A percentile compares a stretch with the other conserved stretches of the same genome.
Conservation (phyloP, 2,329 filamentous ascomycete species). For the Sclerotinia borealis region DNA sequence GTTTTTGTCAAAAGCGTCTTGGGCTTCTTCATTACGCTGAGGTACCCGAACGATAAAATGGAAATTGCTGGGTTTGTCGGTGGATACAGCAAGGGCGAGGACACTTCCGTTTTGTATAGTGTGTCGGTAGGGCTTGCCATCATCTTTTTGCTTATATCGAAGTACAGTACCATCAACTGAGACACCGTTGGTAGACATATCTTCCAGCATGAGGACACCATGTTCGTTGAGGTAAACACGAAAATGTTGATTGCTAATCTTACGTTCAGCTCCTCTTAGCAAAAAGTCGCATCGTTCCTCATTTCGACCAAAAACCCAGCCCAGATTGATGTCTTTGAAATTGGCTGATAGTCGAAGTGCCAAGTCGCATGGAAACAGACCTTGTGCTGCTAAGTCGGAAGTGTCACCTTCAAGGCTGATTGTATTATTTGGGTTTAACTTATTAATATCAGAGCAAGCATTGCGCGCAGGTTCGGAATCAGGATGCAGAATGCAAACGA, state of each 20-base stretch:
- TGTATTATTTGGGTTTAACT: slow-evolving; percentile 51
- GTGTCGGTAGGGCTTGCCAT: slow-evolving; percentile 35
- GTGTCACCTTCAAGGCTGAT: slow-evolving; percentile 44
- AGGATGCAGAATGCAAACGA: slow-evolving; percentile 83
- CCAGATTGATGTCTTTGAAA: slow-evolving; percentile 60
- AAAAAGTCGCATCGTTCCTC: slow-evolving; percentile 62
- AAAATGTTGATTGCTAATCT: slow-evolving; percentile 93
- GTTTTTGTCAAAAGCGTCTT: slow-evolving; percentile 61
- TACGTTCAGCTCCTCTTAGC: slow-evolving; percentile 59
- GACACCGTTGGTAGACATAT: slow-evolving; percentile 94
- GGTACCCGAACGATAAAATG: slow-evolving; percentile 82
- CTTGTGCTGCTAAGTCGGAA: slow-evolving; percentile 20
- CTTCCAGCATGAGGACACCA: slow-evolving; percentile 84
- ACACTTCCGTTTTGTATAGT: slow-evolving; percentile 31
- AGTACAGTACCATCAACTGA: slow-evolving; percentile 71
- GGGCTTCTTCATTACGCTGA: slow-evolving; percentile 59
- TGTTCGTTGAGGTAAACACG: slow-evolving; percentile 85
- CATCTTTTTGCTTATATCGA: slow-evolving; percentile 42
- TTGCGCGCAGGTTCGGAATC: slow-evolving; percentile 64
- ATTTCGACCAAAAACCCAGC: slow-evolving; percentile 86
- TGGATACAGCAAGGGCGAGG: slow-evolving; percentile 30
- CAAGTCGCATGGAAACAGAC: slow-evolving; percentile 48
- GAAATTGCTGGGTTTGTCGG: slow-evolving; percentile 52
- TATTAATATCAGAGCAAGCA: slow-evolving; percentile 51
- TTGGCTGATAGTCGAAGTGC: slow-evolving; percentile 72